Conservation (phyloP, 2,329 filamentous ascomycete species). For the Sarocladium oryzae region DNA sequence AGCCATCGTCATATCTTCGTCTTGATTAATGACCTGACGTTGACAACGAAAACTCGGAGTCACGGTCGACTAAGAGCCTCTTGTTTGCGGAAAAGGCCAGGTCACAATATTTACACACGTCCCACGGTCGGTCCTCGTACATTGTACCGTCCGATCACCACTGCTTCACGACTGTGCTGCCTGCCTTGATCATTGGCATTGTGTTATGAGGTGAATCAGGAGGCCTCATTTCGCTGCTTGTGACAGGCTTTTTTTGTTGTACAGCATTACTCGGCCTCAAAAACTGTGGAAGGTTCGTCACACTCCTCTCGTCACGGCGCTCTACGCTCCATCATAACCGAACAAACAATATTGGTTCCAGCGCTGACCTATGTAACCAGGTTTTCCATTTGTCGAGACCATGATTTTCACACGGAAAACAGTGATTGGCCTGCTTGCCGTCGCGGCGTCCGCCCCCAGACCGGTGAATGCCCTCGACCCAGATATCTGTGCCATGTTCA, state of each 20-base stretch:
- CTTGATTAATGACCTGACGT: not conserved
- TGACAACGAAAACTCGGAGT: not conserved
- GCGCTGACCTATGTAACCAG: not conserved
- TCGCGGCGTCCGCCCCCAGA: constrained; percentile 18
- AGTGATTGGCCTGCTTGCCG: constrained; percentile 16
- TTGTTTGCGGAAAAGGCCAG: no score
- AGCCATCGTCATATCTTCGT: not conserved
- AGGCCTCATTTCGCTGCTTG: not conserved
- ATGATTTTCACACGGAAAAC: constrained; percentile 19
- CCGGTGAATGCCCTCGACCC: constrained; percentile 21
- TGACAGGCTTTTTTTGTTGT: constrained; percentile 2
- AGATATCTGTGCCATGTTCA: constrained; percentile 30
- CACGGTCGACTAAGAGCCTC: not conserved
- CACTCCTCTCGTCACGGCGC: not conserved
- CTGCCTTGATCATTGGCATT: no score
- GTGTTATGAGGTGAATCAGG: constrained; percentile 9
- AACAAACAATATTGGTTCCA: no score
- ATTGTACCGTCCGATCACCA: not conserved
- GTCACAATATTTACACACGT: no score
- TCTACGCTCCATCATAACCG: no score
- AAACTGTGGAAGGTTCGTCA: not conserved
- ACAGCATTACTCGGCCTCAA: not conserved
- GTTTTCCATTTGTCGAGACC: constrained; percentile 9
- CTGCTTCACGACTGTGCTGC: not conserved
- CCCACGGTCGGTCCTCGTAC: no score